Base-by-base conservation (phyloP, 148 eudicot genomes). In the Fagopyrum homotropicum region DNA sequence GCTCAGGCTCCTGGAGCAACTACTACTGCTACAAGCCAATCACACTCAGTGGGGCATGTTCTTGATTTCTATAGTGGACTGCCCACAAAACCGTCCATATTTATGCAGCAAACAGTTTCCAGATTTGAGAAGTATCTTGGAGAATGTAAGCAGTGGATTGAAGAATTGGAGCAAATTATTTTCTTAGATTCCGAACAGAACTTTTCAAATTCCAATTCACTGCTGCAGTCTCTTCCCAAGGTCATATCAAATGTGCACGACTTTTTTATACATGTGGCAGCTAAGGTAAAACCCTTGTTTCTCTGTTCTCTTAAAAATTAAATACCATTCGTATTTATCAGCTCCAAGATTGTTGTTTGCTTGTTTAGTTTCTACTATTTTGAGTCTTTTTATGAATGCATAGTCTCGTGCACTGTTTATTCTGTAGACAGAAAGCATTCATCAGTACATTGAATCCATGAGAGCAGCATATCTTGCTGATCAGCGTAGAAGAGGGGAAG, bases 361-460 rank as follows among this genome's bases (percentile, higher is more conserved):
- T 4, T 3, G 46, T 45, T 4, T 17, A 9, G 26, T 69, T 16
- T 44, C n/a, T 47, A 72, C 5, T 45, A 72, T 72, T 6, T 72
- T 48, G 51, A 35, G 2, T 30, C 45, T 44, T 10, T 40, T 15
- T 66, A 66, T 66, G 46, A 66, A 40, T 66, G 19, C 47, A 35
- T 49, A 49, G 9, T 66, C 17, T 43, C 12, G 8, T 66, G 12
- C 45, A 57, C 45, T 60, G 30, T 75, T 75, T 64, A 6, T 59
- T 44, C 55, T 72, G 40, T 69, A 95, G 99, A 97, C 90, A 72
- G 99, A 95, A 79, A 92, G 96, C 83, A 95, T 92, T 81, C 99
- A 95, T 83, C 99, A 95, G 79, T 90, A 95, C 80, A 89, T 95
- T 46, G 99, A 89, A 78, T 95, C 97, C 72, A 95, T 95, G 99